Percentiles rank a stretch among this genome's conserved stretches.
phyloP scores from a whole-genome alignment of 257 asterid genomes.

The Primulina tabacum region DNA sequence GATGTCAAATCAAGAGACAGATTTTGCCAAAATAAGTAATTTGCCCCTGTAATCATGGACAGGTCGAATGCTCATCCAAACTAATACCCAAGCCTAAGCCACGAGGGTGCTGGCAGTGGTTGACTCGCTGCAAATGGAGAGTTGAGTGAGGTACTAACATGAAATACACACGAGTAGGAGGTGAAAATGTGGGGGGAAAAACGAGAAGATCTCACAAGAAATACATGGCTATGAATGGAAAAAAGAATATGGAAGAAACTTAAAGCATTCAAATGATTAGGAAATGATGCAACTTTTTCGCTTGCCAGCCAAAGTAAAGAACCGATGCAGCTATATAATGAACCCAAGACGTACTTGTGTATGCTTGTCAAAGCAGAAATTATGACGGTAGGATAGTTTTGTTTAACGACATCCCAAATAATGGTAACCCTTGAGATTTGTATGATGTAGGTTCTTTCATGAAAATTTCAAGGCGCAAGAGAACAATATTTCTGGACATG shows the following conservation, averaged over 20 bases:
- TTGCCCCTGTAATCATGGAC: not conserved
- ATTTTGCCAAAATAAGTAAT: not conserved
- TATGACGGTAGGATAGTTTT: not conserved
- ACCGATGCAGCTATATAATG: no score
- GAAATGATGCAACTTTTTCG: not conserved
- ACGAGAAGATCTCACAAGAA: not conserved
- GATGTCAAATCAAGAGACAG: not conserved
- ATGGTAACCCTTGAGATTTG: not conserved
- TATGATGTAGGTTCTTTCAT: no score
- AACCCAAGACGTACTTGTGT: no score
- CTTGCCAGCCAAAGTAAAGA: not conserved
- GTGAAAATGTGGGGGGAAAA: no score
- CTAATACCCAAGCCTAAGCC: conserved; percentile 27
- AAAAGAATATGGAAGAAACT: not conserved
- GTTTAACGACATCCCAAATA: not conserved
- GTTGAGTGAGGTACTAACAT: not conserved
- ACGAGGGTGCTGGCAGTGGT: conserved; percentile 71
- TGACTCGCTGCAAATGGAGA: conserved; percentile 47
- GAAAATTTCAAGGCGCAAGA: not conserved
- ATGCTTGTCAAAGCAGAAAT: no score
- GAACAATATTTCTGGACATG: not conserved
- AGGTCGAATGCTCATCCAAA: not conserved
- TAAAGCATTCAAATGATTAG: not conserved
- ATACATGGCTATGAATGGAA: not conserved
- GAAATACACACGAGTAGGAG: not conserved